phyloP scores from a whole-genome alignment of 2,329 filamentous ascomycete genomes.

The Peltaster fructicola region DNA sequence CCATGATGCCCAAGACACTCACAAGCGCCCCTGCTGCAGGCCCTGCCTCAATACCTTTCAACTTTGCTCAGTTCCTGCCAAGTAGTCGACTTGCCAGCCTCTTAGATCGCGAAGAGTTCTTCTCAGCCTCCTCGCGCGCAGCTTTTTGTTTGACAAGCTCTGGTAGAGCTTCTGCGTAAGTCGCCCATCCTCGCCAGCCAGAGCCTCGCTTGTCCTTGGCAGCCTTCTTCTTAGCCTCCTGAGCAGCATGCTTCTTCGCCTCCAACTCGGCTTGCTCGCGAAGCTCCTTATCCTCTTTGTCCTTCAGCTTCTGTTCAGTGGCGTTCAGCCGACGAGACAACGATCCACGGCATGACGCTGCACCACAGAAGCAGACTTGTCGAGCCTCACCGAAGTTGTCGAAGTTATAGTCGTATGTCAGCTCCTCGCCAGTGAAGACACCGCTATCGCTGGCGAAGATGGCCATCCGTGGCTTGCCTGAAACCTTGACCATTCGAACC shows the following conservation, averaged over 20 bases:
- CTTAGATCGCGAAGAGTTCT: slow-evolving; percentile 13
- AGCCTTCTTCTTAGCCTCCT: slow-evolving; percentile 14
- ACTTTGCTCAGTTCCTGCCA: no score
- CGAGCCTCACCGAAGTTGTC: slow-evolving; percentile 24
- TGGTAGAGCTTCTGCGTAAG: slow-evolving; percentile 13
- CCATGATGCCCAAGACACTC: no score
- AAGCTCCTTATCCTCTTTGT: slow-evolving; percentile 12
- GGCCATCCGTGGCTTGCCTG: slow-evolving; percentile 86
- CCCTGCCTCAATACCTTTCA: no score
- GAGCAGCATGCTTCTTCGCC: slow-evolving; percentile 13
- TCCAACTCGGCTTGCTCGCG: slow-evolving; percentile 11
- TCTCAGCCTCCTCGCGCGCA: slow-evolving; percentile 13
- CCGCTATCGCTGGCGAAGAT: slow-evolving; percentile 80
- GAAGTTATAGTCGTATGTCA: slow-evolving; percentile 84
- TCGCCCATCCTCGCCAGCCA: slow-evolving; percentile 16
- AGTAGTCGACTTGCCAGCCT: no score
- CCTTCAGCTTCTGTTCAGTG: slow-evolving; percentile 14
- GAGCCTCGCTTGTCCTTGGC: slow-evolving; percentile 11
- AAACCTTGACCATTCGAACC: slow-evolving; percentile 72
- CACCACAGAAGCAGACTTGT: slow-evolving; percentile 45
- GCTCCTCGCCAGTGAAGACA: slow-evolving; percentile 85
- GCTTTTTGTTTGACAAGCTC: slow-evolving; percentile 13
- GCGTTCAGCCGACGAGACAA: slow-evolving; percentile 23
- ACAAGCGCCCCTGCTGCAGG: no score
- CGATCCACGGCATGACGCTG: slow-evolving; percentile 42